Evolutionary conservation across 768 basidiomycete genomes (phyloP).

Genomic region (Boletus rex-veris): DNA sequence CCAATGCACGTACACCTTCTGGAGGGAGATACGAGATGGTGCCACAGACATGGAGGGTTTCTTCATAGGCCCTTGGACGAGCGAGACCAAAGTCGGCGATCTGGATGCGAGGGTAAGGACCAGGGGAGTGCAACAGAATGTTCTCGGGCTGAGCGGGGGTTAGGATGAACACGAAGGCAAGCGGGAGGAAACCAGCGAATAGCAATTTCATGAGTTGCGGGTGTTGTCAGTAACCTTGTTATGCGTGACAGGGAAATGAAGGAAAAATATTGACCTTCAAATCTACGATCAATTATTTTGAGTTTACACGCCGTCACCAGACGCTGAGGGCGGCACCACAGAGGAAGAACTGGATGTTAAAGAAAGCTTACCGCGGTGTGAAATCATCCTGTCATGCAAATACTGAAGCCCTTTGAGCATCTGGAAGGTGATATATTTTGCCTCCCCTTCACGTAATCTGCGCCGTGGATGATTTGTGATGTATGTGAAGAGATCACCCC

Average conservation of each 20-base stretch:
- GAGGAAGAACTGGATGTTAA: not conserved
- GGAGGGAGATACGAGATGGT: constrained; percentile 84
- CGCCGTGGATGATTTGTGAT: constrained; percentile 58
- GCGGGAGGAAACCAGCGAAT: not conserved
- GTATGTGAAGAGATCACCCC: constrained; percentile 86
- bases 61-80: constrained; percentile 72
- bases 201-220: not conserved
- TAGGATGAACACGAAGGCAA: not conserved
- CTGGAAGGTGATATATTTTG: constrained; percentile 82
- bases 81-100: constrained; percentile 89
- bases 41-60: constrained; percentile 84
- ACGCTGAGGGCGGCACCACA: not conserved
- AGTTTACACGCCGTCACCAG: not conserved
- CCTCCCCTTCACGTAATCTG: constrained; percentile 72
- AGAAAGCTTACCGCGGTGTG: constrained; percentile 63
- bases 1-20: constrained; percentile 77
- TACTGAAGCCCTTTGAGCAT: constrained; percentile 68
- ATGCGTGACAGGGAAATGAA: not conserved
- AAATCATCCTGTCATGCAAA: constrained; percentile 67
- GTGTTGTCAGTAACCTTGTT: not conserved
- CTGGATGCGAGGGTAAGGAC: constrained; percentile 78
- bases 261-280: constrained; percentile 47
- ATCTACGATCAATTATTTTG: constrained; percentile 38
- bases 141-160: constrained; percentile 67
- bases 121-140: constrained; percentile 73